Base-by-base conservation (phyloP, 371 early-diverging fungal genomes). In the Mucor irregularis region DNA sequence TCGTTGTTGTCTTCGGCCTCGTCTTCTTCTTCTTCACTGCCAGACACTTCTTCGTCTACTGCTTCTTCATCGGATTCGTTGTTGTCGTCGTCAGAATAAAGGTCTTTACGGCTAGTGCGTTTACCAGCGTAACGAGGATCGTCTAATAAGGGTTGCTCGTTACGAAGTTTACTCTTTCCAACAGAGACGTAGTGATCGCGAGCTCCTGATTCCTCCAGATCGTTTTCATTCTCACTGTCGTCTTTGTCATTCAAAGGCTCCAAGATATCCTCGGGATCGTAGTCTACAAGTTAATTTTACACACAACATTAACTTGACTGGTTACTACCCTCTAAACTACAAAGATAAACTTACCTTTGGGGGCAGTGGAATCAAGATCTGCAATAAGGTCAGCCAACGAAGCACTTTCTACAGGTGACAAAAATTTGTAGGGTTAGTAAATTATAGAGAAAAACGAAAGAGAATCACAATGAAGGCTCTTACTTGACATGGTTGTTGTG, bases 101-200 rank as follows among this genome's bases (percentile, higher is more conserved):
- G 68, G 24, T 73, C 81, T 58, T 84, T 85, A 53, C 89, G 82
- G 44, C 81, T 87, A 26, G 77, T 74, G 31, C 78, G 78, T 56
- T 88, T 82, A 39, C 93, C 93, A 31, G 73, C 66, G 68, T 93
- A 93, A 46, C 90, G 90, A 13, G 89, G 87, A 53, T 91, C 92
- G 49, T 87, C 85, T 53, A 90, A 71, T 9, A 81, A 64, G 25
- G 88, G 78, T 4, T 80, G 78, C 22, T 80, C 66, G 16, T 67
- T 81, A 38, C 91, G 82, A 56, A 92, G 58, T 21, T 78, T 64
- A 68, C 90, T 88, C 62, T 87, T 87, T 16, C 90, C 89, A 43
- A 92, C 83, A 24, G 77, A 49, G 26, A 91, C 75, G 63, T 92
- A 89, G 60, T 88, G 87, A 59, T 85, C 81, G 29, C 87, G 78